Base-by-base conservation (phyloP, 2,329 filamentous ascomycete species). In the Beauveria rudraprayagi region DNA sequence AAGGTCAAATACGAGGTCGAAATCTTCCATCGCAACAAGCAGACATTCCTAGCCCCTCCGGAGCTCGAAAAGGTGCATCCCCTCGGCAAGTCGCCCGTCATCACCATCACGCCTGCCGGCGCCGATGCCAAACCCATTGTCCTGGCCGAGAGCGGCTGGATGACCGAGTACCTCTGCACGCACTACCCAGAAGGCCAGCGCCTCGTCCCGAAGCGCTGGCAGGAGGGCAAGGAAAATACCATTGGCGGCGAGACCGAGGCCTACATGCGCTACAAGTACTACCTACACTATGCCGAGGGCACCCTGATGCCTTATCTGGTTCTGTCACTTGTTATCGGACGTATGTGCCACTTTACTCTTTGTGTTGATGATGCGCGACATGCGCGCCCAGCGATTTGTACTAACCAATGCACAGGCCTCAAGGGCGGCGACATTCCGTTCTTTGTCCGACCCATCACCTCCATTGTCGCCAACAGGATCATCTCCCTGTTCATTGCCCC, bases 211-310 rank as follows among this genome's bases (percentile, higher is more conserved):
- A 71, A 73, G 66, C 74, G 77, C 63, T 87, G 81, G 78, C 80
- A 77, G 68, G 78, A 80, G 1, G 84, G 83, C n/a, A 76, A 79
- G 68, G 82, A 86, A 70, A 78, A 78, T 57, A 77, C 80, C 67
- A 64, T 84, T 11, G 81, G 81, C 17, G 83, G 84, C 26, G 83
- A 87, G 76, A 85, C 83, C 34, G 81, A 86, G 68, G 78, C 76
- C 62, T 86, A 80, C 77, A 70, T 84, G 71, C 77, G 83, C 55
- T 85, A 80, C 70, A 78, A 81, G 69, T 90, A 91, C 70, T 85
- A 84, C 66, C 83, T 96, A 80, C 89, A 96, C 71, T 97, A 92
- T 73, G 81, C 84, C 5, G 93, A 97, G 75, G 93, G 92, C 11
- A 90, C 84, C 63, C 75, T 97, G 63, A 94, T 95, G 87, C 82